A percentile compares a stretch with the other conserved stretches of the same genome.
phyloP scores from a whole-genome alignment of 148 eudicot species.

The Chenopodium quinoa region DNA sequence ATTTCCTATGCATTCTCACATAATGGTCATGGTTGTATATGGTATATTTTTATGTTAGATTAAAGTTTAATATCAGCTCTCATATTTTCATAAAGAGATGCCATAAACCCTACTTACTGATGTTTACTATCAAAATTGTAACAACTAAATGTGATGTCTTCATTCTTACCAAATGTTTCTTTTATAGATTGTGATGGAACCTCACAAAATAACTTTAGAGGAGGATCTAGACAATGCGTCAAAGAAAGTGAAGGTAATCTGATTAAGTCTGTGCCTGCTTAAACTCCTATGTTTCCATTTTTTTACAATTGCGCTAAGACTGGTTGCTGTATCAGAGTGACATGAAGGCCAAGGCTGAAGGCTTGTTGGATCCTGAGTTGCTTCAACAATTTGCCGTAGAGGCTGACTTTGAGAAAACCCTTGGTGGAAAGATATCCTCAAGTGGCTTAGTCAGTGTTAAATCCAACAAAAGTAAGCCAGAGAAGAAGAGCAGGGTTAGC shows the following conservation, averaged over 20 bases:
- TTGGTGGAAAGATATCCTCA: conserved; percentile 51
- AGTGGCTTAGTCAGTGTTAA: conserved; percentile 71
- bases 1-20: neutral
- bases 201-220: conserved; percentile 69
- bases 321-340: conserved; percentile 38
- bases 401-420: conserved; percentile 61
- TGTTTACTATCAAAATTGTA: neutral
- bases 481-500: conserved; percentile 42
- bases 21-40: neutral
- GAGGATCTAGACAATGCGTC: conserved; percentile 78
- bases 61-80: neutral
- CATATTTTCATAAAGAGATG: neutral
- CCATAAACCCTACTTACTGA: neutral
- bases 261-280: neutral
- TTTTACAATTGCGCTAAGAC: conserved; percentile 1
- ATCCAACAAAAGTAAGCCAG: conserved; percentile 47
- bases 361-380: conserved; percentile 44
- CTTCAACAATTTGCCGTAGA: conserved; percentile 61
- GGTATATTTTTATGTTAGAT: neutral
- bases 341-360: conserved; percentile 58
- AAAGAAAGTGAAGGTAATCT: conserved; percentile 58
- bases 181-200: conserved; percentile 59
- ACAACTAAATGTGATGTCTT: neutral
- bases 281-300: neutral
- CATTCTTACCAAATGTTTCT: neutral